Conservation (phyloP, 1,284 basidiomycete species). For the Ceraceosorus guamensis region DNA sequence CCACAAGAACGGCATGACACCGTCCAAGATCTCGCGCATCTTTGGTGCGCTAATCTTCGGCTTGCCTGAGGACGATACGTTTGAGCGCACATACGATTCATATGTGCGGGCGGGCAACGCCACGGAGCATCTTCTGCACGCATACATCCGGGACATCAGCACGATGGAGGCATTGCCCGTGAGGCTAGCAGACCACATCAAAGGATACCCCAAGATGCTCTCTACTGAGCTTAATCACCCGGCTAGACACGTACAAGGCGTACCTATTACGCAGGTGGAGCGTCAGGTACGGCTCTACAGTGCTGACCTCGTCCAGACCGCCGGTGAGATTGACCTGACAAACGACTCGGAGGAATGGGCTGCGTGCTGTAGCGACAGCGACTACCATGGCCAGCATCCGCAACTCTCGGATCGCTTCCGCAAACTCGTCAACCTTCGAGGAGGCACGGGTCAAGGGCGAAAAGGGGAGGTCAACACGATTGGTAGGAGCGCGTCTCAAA, state of each 20-base stretch:
- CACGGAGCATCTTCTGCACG: constrained; percentile 41
- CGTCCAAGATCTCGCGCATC: constrained; percentile 31
- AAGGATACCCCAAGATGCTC: constrained; percentile 36
- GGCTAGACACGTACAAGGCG: constrained; percentile 19
- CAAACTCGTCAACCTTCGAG: constrained; percentile 40
- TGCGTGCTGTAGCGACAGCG: constrained; percentile 18
- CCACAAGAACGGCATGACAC: constrained; percentile 46
- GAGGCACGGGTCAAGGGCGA: constrained; percentile 1
- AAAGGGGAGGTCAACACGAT: background rate
- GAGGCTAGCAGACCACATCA: constrained; percentile 32
- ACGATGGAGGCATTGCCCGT: constrained; percentile 26
- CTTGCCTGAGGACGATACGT: constrained; percentile 44
- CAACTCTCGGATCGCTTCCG: constrained; percentile 40
- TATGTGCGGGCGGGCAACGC: constrained; percentile 41
- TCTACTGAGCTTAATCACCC: constrained; percentile 22
- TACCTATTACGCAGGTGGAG: constrained; percentile 42
- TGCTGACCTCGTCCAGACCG: constrained; percentile 36
- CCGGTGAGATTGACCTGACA: constrained; percentile 27
- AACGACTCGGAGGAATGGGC: constrained; percentile 26
- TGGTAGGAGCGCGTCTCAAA: no score
- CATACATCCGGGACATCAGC: constrained; percentile 38
- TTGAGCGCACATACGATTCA: constrained; percentile 40
- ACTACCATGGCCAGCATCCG: constrained; percentile 25
- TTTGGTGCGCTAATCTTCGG: constrained; percentile 44
- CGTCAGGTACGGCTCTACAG: constrained; percentile 38